Base-by-base conservation (phyloP, 2,329 filamentous ascomycete genomes). In the Arthrobotrys iridis region DNA sequence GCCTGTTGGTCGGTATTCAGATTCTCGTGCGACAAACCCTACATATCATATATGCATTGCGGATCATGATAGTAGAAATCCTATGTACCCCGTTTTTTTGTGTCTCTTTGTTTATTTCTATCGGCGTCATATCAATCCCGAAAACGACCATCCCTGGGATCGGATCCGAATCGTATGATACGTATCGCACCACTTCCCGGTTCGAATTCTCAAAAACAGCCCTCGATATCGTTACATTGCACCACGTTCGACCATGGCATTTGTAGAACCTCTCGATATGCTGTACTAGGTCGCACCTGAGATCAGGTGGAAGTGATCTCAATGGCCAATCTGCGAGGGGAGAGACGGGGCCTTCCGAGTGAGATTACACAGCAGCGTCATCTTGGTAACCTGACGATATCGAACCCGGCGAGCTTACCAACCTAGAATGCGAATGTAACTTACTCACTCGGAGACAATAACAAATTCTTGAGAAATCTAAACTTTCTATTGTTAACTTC, bases 221-320 rank as follows among this genome's bases (percentile, higher is more conserved):
- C 30, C 24, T 18, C 2, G 4, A 46, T 4, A 15, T 20, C 46
- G 1, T 58, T 24, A 22, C 48, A 57, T 13, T 13, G 64, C 52
- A 45, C 46, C 28, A 24, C 24, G 45, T 60, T 30, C 37, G 55
- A 59, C 64, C 64, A 40, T 50, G 64, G 64, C 15, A 43, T 43
- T 45, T 13, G 11, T 41, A 6, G 24, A 20, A 35, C 35, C 20
- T 30, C 35, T 65, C 43, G 3, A 24, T n/a, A 55, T 70, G 55
- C 22, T 60, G 62, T 68, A 65, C 40, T n/a, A 37, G 11, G 63
- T 75, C 45, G 24, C 71, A 75, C 71, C 58, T 28, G 26, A 62
- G 46, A 68, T 75, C 71, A 75, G 57, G 57, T 68, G 63, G 45
- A 50, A 7, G 11, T 24, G 43, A 40, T 48, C 37, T 18, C n/a